Percentiles rank a stretch among this genome's conserved stretches.
Conservation (phyloP, 345 rosid species). For the Pistacia integerrima region DNA sequence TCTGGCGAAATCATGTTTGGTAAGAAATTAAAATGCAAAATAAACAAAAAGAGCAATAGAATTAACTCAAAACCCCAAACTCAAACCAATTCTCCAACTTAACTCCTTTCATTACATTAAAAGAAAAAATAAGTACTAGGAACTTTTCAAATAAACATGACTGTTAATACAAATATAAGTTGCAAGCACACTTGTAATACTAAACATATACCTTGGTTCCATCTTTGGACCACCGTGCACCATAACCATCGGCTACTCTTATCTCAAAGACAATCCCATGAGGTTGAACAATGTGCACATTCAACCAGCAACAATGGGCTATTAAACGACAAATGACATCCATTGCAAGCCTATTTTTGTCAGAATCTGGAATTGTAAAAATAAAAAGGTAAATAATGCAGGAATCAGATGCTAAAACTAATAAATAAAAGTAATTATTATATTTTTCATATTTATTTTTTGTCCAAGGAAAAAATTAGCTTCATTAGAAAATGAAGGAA, state of each 20-base stretch:
- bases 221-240: slow-evolving; percentile 77
- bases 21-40: neutral
- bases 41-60: neutral
- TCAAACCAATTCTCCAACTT: neutral
- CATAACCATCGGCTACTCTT: slow-evolving; percentile 63
- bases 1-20: neutral
- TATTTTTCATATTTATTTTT: too few species aligned
- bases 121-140: neutral
- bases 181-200: slow-evolving; percentile 3
- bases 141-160: neutral
- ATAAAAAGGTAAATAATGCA: neutral
- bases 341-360: slow-evolving; percentile 58
- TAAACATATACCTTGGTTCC: slow-evolving; percentile 58
- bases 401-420: neutral
- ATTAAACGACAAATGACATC: slow-evolving; percentile 44
- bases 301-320: slow-evolving; percentile 60
- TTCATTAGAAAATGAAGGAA: too few species aligned
- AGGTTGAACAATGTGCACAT: slow-evolving; percentile 61
- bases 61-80: neutral
- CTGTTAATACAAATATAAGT: neutral
- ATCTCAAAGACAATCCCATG: slow-evolving; percentile 75
- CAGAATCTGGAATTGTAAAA: slow-evolving; percentile 40
- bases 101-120: neutral
- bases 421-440: too few species aligned
- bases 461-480: neutral